Conservation (phyloP, 2,329 filamentous ascomycete species). For the Calonectria hawksworthii region DNA sequence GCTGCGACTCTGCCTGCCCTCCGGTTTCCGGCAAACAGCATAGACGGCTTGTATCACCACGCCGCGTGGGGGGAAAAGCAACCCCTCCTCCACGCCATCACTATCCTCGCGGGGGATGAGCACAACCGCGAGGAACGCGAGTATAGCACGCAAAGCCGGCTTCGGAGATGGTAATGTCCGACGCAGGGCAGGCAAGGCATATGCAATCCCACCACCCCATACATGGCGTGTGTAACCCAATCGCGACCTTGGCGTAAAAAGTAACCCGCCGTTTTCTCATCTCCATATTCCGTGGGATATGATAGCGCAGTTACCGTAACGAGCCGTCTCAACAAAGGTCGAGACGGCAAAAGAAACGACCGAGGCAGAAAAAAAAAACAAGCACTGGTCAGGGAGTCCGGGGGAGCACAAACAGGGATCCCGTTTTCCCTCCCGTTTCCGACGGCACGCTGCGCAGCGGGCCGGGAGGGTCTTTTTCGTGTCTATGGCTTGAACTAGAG, state of each 20-base stretch:
- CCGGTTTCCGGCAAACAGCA: background rate
- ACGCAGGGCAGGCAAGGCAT: background rate
- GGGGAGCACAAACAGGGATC: background rate
- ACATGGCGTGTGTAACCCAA: background rate
- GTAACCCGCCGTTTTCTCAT: background rate
- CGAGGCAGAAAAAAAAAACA: background rate
- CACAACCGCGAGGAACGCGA: background rate
- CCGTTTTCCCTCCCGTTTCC: constrained; percentile 14
- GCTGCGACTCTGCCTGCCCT: constrained; percentile 2
- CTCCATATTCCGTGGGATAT: background rate
- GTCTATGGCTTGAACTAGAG: background rate
- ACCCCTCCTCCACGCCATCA: background rate
- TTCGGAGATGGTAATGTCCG: background rate
- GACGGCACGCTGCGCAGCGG: constrained; percentile 19
- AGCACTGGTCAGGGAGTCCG: background rate
- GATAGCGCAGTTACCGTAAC: background rate
- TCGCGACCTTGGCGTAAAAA: background rate
- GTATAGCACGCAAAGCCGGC: background rate
- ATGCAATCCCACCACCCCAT: constrained; percentile 1
- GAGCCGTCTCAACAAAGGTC: background rate
- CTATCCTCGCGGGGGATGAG: background rate
- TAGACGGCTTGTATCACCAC: background rate
- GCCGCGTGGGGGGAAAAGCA: background rate
- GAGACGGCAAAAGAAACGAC: constrained; percentile 10
- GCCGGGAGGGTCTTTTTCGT: background rate